Conservation (phyloP, 225 moss, liverwort and hornwort genomes). For the Sphagnum tenellum region DNA sequence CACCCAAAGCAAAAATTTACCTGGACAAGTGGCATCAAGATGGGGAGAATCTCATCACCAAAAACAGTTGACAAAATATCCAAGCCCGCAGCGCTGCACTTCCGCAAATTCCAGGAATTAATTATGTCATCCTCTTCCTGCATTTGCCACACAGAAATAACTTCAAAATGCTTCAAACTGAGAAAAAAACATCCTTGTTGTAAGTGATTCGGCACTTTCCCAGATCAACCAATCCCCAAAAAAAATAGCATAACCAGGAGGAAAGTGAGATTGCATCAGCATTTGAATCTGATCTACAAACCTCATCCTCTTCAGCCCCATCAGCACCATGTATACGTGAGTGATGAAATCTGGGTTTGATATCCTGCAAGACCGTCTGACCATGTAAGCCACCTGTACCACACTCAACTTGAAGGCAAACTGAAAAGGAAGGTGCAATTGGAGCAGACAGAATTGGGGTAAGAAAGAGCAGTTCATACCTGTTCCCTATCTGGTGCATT, state of each 20-base stretch:
- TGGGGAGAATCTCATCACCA: constrained; percentile 93
- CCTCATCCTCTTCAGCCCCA: constrained; percentile 86
- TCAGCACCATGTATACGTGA: constrained; percentile 83
- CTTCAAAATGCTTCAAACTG: too few species aligned
- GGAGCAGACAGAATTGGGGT: too few species aligned
- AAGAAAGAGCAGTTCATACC: constrained; percentile 21
- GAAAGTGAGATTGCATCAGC: too few species aligned
- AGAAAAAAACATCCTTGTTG: too few species aligned
- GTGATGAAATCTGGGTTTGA: constrained; percentile 91
- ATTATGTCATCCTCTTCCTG: constrained; percentile 96
- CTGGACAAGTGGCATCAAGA: constrained; percentile 98
- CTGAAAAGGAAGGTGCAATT: too few species aligned
- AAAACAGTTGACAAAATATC: constrained; percentile 95
- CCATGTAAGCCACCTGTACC: too few species aligned
- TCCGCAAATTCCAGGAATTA: constrained; percentile 96
- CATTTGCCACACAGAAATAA: not conserved
- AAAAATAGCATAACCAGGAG: too few species aligned
- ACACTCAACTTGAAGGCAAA: too few species aligned
- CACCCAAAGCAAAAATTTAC: constrained; percentile 12
- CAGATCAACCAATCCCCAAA: too few species aligned
- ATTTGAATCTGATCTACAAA: constrained; percentile 6
- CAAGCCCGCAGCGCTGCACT: constrained; percentile 96
- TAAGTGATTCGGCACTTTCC: too few species aligned
- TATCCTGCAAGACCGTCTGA: constrained; percentile 40
- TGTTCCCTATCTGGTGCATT: constrained; percentile 98